Evolutionary conservation across 345 rosid genomes (phyloP), one percentile per base, ranked within the genome.

Genomic region (Camelina sativa): DNA sequence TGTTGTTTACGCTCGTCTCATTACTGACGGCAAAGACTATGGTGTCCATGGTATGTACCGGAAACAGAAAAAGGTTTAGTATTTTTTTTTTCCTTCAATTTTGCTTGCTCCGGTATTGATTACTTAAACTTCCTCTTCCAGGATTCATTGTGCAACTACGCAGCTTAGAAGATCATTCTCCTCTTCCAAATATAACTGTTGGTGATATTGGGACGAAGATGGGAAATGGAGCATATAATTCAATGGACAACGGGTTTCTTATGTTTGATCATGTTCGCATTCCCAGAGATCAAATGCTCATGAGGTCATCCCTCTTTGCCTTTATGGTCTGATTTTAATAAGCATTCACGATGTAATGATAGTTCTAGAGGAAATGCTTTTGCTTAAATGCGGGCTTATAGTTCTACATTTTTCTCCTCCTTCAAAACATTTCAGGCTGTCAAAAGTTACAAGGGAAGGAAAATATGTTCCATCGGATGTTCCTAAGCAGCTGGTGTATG

Each of bases 111-210:
- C 3, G 16, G 50, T 65, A 19, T 71, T 78, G 37, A 79, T 52
- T 77, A 66, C 61, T 58, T 34, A 41, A 34, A 64, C 43, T 81
- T 54, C 32, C 62, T 28, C 69, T 87, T 73, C 73, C 84, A 96
- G 99, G 99, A 66, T 96, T 91, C 62, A 92, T 92, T 43, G 93
- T 96, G 79, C 99, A 92, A 86, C 91, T 96, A 25, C 88, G 99
- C 57, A 87, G 89, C 84, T 77, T 91, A 83, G 98, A 92, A 37
- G 99, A 96, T 83, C 98, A 92, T 82, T 85, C 81, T 76, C 98
- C 99, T 82, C 96, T 96, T 78, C 93, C 98, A 5, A 93, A 97
- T 76, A 86, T 96, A 58, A 89, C 89, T 12, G 74, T 91, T 71
- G 99, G 98, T 66, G 99, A 96, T 81, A 92, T 96, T 60, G 99